phyloP scores from a whole-genome alignment of 2,329 filamentous ascomycete species.

The Stromatinia cepivora region DNA sequence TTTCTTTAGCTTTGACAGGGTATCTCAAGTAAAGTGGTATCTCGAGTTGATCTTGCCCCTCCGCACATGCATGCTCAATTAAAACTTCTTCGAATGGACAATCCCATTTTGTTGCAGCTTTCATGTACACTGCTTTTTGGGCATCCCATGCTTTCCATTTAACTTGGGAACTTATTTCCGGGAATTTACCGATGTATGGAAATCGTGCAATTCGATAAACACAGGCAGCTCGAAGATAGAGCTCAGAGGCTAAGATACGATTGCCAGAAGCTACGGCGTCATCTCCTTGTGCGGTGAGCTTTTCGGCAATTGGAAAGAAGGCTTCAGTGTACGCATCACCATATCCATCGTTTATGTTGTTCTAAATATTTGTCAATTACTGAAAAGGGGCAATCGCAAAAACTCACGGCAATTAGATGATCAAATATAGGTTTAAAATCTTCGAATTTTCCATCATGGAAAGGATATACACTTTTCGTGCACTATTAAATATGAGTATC shows the following conservation, averaged over 20 bases:
- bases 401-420: slow-evolving; percentile 55
- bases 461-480: slow-evolving; percentile 66
- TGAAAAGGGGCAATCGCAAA: not conserved
- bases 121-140: slow-evolving; percentile 64
- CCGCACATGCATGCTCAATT: slow-evolving; percentile 57
- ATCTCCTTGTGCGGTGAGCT: slow-evolving; percentile 55
- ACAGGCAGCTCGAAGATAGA: slow-evolving; percentile 70
- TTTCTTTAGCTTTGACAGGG: slow-evolving; percentile 47
- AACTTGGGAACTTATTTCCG: slow-evolving; percentile 43
- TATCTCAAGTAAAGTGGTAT: slow-evolving; percentile 68
- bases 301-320: slow-evolving; percentile 61
- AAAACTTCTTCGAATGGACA: slow-evolving; percentile 61
- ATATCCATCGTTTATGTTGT: slow-evolving; percentile 64
- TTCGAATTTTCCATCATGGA: slow-evolving; percentile 68
- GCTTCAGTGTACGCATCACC: slow-evolving; percentile 63
- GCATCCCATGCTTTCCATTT: slow-evolving; percentile 65
- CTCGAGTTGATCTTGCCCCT: slow-evolving; percentile 43
- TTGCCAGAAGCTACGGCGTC: slow-evolving; percentile 51
- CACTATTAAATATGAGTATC: slow-evolving; percentile 43
- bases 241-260: slow-evolving; percentile 54
- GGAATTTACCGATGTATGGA: slow-evolving; percentile 53
- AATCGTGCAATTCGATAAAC: slow-evolving; percentile 75
- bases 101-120: slow-evolving; percentile 55
- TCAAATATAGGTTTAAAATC: slow-evolving; percentile 71
- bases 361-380: slow-evolving; percentile 37